Evolutionary conservation across 2,329 filamentous ascomycete genomes (phyloP).

Genomic region (Bertia moriformis): DNA sequence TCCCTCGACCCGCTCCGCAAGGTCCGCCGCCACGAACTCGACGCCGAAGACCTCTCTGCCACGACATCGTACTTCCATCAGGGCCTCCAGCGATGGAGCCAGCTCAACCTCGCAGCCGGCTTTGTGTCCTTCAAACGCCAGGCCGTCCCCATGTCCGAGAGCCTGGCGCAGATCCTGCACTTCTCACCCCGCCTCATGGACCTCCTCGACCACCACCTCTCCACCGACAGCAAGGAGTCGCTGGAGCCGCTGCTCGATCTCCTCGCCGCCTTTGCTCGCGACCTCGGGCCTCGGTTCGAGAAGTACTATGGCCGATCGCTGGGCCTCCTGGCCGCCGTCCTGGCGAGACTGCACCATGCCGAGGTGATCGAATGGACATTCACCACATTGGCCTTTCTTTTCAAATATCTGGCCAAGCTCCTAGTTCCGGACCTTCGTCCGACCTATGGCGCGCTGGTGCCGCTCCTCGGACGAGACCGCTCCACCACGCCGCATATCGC

Average conservation of each 20-base stretch:
- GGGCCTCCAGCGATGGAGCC: conserved; percentile 74
- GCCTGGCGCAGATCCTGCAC: conserved; percentile 79
- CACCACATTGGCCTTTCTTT: conserved; percentile 80
- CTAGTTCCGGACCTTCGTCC: conserved; percentile 74
- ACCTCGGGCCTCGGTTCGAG: conserved; percentile 75
- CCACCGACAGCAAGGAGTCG: conserved; percentile 61
- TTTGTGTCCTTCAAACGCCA: conserved; percentile 68
- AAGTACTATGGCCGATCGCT: conserved; percentile 70
- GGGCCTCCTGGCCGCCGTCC: conserved; percentile 61
- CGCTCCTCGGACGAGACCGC: conserved; percentile 67
- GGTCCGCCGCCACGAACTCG: conserved; percentile 71
- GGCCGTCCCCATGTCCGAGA: conserved; percentile 69
- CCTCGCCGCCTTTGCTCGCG: conserved; percentile 87
- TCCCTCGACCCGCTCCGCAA: conserved; percentile 80
- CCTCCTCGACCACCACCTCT: conserved; percentile 61
- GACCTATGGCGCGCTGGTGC: conserved; percentile 68
- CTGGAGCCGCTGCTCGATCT: conserved; percentile 78
- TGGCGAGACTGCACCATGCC: conserved; percentile 61
- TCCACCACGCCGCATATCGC: conserved; percentile 80
- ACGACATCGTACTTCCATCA: conserved; percentile 77
- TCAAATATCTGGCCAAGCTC: conserved; percentile 88
- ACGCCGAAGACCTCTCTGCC: conserved; percentile 60
- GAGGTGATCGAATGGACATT: conserved; percentile 98
- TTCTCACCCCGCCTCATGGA: conserved; percentile 77
- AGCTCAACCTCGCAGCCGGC: conserved; percentile 73